A percentile compares a stretch with the other conserved stretches of the same genome.
Evolutionary conservation across 208 protist genomes (phyloP).

Genomic region (Leishmania martiniquensis): DNA sequence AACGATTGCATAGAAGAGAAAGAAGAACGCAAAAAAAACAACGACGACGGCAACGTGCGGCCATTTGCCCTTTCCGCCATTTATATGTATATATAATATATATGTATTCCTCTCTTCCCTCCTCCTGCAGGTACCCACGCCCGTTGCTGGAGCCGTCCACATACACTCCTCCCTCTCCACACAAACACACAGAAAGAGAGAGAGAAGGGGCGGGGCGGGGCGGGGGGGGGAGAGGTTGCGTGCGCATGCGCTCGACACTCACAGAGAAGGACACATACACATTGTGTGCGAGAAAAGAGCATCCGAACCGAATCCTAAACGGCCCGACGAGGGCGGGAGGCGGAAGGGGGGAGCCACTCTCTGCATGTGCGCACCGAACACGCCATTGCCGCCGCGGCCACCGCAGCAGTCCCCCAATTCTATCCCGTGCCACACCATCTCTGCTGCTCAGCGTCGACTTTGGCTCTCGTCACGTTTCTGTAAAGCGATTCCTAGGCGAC

Average conservation of each 20-base stretch:
- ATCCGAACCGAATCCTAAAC: neutral
- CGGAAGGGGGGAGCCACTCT: neutral
- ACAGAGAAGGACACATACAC: neutral
- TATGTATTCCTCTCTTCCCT: no score
- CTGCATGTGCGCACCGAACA: neutral
- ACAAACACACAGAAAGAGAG: neutral
- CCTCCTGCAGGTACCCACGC: no score
- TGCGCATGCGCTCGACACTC: neutral
- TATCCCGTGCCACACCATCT: neutral
- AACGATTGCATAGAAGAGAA: no score
- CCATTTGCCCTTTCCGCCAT: no score
- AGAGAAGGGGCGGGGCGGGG: constrained; percentile 2
- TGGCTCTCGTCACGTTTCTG: no score
- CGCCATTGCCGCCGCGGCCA: neutral
- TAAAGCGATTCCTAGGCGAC: no score
- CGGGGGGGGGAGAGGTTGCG: neutral
- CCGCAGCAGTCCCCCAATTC: neutral
- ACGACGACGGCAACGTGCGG: no score
- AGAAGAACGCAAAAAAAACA: no score
- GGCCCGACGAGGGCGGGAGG: no score
- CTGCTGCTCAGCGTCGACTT: neutral
- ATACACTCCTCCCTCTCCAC: no score
- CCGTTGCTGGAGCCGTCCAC: no score
- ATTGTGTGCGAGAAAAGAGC: neutral
- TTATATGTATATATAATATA: no score